Evolutionary conservation across 1,284 basidiomycete species (phyloP).

Genomic region (Stereum hirsutum): DNA sequence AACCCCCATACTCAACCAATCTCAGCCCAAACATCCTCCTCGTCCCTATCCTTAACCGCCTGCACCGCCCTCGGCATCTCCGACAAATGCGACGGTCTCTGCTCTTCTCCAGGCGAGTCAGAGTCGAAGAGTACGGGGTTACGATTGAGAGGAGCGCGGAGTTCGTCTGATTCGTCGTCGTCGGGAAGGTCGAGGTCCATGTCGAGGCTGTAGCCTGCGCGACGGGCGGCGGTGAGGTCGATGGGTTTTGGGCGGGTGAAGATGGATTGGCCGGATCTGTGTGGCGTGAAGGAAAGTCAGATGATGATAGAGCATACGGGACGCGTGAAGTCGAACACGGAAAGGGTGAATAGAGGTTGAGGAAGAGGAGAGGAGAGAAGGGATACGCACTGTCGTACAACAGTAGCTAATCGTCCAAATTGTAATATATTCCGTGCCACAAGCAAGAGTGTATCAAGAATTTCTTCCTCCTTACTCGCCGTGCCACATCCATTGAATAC

Average conservation of each 20-base stretch:
- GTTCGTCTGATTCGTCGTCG: constrained; percentile 47
- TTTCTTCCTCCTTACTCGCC: constrained; percentile 80
- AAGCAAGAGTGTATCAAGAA: constrained; percentile 84
- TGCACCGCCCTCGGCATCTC: constrained; percentile 51
- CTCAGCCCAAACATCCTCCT: constrained; percentile 66
- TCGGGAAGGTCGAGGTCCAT: constrained; percentile 66
- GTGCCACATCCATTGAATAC: constrained; percentile 73
- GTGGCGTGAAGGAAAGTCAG: background rate
- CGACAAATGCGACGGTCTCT: constrained; percentile 25
- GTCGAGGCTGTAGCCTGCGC: constrained; percentile 64
- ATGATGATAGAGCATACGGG: background rate
- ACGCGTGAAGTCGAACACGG: background rate
- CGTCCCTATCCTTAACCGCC: constrained; percentile 46
- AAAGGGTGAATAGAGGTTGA: constrained; percentile 20
- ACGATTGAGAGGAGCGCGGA: constrained; percentile 44
- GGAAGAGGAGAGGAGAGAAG: background rate
- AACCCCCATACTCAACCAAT: too few relatives aligned
- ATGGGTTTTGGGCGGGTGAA: constrained; percentile 89
- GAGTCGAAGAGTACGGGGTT: constrained; percentile 45
- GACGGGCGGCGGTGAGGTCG: constrained; percentile 69
- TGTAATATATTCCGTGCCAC: constrained; percentile 88
- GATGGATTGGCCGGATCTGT: constrained; percentile 88
- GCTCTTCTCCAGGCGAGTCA: constrained; percentile 30
- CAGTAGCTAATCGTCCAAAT: constrained; percentile 80
- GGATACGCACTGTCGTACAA: constrained; percentile 76